These are phyloP conservation scores for Herpetomonas tarakana DNA, from an alignment of 208 protist species.

Conservation along the genomic window DNA sequence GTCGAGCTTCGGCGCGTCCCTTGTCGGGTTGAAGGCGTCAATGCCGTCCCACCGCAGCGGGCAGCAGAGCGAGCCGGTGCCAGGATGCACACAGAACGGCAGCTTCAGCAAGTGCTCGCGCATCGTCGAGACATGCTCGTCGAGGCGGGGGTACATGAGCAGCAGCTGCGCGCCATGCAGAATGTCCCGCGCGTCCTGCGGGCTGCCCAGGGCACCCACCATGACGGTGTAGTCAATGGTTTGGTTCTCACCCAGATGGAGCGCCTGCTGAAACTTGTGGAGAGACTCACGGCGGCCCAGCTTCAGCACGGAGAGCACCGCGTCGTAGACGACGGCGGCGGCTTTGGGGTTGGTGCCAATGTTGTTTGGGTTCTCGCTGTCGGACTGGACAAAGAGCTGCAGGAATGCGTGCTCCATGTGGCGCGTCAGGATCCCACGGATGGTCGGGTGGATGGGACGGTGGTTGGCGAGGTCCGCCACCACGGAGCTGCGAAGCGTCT, in stretches of 20 bases:
- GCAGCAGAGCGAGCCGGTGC: conserved; percentile 84
- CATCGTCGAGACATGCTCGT: conserved; percentile 96
- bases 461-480: conserved; percentile 73
- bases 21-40: conserved; percentile 56
- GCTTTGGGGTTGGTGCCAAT: conserved; percentile 46
- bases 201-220: conserved; percentile 37
- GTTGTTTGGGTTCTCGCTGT: conserved; percentile 71
- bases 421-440: conserved; percentile 44
- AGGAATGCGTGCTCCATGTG: conserved; percentile 63
- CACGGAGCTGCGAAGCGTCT: conserved; percentile 44
- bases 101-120: conserved; percentile 98
- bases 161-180: conserved; percentile 63
- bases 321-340: conserved; percentile 66
- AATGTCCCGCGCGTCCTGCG: conserved; percentile 42
- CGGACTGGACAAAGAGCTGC: conserved; percentile 57
- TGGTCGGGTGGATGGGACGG: conserved; percentile 75
- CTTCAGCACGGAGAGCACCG: conserved; percentile 66
- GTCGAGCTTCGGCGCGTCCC: conserved; percentile 64
- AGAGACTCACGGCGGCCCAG: conserved; percentile 59
- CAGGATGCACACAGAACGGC: conserved; percentile 98
- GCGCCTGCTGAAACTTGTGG: conserved; percentile 46
- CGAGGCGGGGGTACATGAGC: conserved; percentile 95
- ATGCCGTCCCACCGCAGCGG: conserved; percentile 77
- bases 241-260: conserved; percentile 52
- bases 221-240: conserved; percentile 61